phyloP scores from a whole-genome alignment of 495 filamentous ascomycete genomes.

The Annulohypoxylon stygium region DNA sequence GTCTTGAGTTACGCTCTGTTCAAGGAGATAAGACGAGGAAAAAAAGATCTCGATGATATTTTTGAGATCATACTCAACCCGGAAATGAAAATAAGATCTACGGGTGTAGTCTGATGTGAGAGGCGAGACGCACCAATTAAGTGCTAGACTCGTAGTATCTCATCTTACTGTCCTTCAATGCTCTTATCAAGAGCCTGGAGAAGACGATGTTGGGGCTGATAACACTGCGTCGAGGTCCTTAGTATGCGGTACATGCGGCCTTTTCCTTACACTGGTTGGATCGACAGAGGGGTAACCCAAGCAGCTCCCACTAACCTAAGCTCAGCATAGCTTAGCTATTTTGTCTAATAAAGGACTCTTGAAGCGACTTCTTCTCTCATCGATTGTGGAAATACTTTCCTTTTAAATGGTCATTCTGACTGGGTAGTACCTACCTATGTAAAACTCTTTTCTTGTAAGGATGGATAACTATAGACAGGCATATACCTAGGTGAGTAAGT shows the following conservation, averaged over 20 bases:
- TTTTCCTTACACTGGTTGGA: constrained; percentile 31
- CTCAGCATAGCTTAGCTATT: not conserved
- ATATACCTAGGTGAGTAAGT: too few species aligned
- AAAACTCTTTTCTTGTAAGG: not conserved
- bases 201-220: constrained; percentile 25
- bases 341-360: constrained; percentile 21
- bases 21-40: constrained; percentile 3
- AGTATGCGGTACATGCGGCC: constrained; percentile 15
- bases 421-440: too few species aligned
- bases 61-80: constrained; percentile 17
- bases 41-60: not conserved
- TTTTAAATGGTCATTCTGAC: too few species aligned
- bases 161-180: constrained; percentile 11
- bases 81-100: constrained; percentile 28
- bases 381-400: not conserved
- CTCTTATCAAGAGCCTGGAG: constrained; percentile 27
- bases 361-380: constrained; percentile 2
- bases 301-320: not conserved
- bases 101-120: constrained; percentile 37
- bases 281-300: constrained; percentile 32
- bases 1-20: constrained; percentile 8
- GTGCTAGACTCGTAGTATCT: constrained; percentile 6
- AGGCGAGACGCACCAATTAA: constrained; percentile 18
- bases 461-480: not conserved
- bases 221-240: not conserved